Base-by-base conservation (phyloP, 2,329 filamentous ascomycete genomes). In the Fusarium clavum region DNA sequence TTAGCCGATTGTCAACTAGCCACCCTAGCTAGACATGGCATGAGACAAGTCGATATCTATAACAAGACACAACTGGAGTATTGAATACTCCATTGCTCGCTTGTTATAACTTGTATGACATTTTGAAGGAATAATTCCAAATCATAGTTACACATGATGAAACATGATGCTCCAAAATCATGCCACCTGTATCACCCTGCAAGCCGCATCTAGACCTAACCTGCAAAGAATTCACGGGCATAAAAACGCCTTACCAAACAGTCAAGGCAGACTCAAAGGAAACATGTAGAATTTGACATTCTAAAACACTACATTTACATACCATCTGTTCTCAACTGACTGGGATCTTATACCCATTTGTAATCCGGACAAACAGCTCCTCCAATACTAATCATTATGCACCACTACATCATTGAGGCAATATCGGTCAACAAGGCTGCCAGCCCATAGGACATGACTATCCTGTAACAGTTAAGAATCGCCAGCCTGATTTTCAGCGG, bases 381-480 rank as follows among this genome's bases (percentile, higher is more conserved):
- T 10, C n/a, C 34, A 27, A 40, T 29, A 22, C 45, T 24, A 41
- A 48, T 22, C 20, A 32, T 32, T 12, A 27, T 24, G 8, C 30
- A 41, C n/a, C 27, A 49, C 40, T 65, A 53, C 62, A 64, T 60
- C 62, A 65, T 65, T 27, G 43, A 56, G 48, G 8, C 44, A 48
- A 18, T 63, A 62, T 64, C 14, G 46, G 24, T 48, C 61, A 53
- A 53, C 29, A 40, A 61, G 48, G 53, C 24, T 65, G 43, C 24
- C 24, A 18, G 45, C 44, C 44, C 29, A 38, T 24, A 43, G 30
- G 12, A 11, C 7, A 20, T 29, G n/a, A 29, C 22, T n/a, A 34
- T 34, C 53, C 53, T 65, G 22, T 47, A 18, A 40, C 13, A 32
- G 13, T n/a, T 4, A 29, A 16, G 11, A 7, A 20, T n/a, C n/a